Percentiles rank a stretch among this genome's conserved stretches.
Evolutionary conservation across 108 stramenopile genomes (phyloP).

Genomic region (Aurantiochytrium sp.): DNA sequence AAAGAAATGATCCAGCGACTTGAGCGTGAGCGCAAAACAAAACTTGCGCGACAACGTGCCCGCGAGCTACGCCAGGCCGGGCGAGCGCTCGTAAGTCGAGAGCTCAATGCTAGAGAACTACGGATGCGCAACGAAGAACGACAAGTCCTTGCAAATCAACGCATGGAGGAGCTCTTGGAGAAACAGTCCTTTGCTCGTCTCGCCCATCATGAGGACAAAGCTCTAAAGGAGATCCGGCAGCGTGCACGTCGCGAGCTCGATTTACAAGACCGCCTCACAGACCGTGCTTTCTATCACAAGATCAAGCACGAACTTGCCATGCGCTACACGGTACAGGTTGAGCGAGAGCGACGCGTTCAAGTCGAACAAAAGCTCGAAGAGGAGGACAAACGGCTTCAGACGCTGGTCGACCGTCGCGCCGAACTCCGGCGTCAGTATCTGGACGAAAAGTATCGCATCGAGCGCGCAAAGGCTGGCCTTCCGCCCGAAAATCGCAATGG

Average conservation of each 20-base stretch:
- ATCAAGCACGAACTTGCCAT: constrained; percentile 1
- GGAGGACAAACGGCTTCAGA: background rate
- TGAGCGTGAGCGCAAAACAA: background rate
- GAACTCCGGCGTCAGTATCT: background rate
- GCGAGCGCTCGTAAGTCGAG: background rate
- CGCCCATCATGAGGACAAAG: background rate
- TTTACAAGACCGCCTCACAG: background rate
- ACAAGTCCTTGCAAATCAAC: background rate
- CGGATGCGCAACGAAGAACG: background rate
- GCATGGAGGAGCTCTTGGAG: background rate
- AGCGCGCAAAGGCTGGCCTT: background rate
- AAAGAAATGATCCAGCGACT: background rate
- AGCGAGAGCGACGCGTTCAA: background rate
- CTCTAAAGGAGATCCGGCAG: background rate
- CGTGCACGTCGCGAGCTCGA: background rate
- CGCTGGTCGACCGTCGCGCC: background rate
- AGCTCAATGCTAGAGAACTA: background rate
- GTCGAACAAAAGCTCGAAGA: background rate
- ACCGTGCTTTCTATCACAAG: background rate
- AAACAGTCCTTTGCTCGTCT: background rate
- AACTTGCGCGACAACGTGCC: background rate
- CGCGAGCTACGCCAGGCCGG: background rate
- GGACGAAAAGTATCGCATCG: background rate
- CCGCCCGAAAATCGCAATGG: background rate
- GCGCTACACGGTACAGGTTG: background rate